phyloP scores from a whole-genome alignment of 2,329 filamentous ascomycete species.

The Gaeumannomyces sp. region DNA sequence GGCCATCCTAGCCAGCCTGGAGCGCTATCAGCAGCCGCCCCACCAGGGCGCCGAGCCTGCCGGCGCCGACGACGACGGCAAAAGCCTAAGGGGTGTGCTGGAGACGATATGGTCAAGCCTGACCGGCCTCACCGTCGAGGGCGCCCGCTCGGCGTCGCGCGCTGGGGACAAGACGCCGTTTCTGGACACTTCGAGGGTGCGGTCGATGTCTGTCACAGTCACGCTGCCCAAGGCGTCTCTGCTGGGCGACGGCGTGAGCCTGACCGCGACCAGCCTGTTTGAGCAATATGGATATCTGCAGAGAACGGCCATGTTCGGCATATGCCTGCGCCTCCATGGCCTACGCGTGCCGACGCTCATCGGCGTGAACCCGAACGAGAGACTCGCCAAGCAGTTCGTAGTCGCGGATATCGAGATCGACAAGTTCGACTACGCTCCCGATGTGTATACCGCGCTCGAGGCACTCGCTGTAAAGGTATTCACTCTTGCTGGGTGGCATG shows the following conservation, averaged over 20 bases:
- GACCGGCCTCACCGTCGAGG: constrained; percentile 29
- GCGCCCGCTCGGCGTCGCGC: constrained; percentile 22
- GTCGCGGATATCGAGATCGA: constrained; percentile 59
- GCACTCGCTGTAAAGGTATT: constrained; percentile 53
- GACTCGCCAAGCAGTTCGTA: constrained; percentile 59
- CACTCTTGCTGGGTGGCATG: neutral
- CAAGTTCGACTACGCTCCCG: constrained; percentile 34
- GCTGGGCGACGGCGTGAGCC: constrained; percentile 53
- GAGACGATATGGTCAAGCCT: constrained; percentile 31
- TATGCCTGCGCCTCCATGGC: constrained; percentile 43
- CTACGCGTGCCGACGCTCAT: constrained; percentile 62
- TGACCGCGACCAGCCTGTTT: constrained; percentile 41
- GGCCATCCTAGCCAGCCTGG: constrained; percentile 45
- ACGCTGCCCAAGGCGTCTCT: constrained; percentile 63
- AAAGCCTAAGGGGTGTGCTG: constrained; percentile 25
- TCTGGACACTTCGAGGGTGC: constrained; percentile 30
- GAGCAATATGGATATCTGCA: constrained; percentile 6
- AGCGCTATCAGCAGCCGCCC: constrained; percentile 8
- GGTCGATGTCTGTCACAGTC: constrained; percentile 46
- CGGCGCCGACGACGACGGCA: constrained; percentile 14
- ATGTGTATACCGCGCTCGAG: constrained; percentile 53
- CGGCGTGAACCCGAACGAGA: constrained; percentile 67
- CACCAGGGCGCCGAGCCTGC: constrained; percentile 15
- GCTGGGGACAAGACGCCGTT: constrained; percentile 25
- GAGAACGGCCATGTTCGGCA: constrained; percentile 18